Conservation (phyloP, 495 filamentous ascomycete genomes). For the Parachaetomium inaequale region DNA sequence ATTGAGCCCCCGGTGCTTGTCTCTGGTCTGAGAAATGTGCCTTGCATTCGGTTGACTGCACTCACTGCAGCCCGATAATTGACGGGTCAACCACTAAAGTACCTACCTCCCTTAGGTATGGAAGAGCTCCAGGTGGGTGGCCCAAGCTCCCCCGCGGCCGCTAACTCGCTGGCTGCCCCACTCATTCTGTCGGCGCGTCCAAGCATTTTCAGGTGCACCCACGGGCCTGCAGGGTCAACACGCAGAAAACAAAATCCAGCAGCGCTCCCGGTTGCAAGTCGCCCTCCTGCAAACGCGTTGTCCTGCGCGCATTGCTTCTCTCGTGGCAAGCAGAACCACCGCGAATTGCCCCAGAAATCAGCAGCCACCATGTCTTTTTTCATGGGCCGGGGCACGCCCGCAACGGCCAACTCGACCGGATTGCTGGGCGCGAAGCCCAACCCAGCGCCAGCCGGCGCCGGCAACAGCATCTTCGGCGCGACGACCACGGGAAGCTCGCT, state of each 20-base stretch:
- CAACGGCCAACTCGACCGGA: slow-evolving; percentile 14
- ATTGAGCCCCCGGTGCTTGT: too few relatives aligned
- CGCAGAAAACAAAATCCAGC: slow-evolving; percentile 5
- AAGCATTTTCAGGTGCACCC: slow-evolving; percentile 2
- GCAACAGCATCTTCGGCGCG: slow-evolving; percentile 15
- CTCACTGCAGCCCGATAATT: too few relatives aligned
- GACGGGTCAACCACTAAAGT: not conserved
- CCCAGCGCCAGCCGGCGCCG: not conserved
- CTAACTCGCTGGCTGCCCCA: slow-evolving; percentile 8
- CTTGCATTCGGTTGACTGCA: too few relatives aligned
- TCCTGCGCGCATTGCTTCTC: not conserved
- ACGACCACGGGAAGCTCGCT: slow-evolving; percentile 10
- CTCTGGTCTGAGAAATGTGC: too few relatives aligned
- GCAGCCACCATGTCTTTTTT: slow-evolving; percentile 15
- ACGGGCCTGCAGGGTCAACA: not conserved
- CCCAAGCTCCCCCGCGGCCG: slow-evolving; percentile 1
- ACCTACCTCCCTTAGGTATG: too few relatives aligned
- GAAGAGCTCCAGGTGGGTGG: slow-evolving; percentile 8
- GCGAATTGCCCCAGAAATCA: not conserved
- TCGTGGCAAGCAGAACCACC: not conserved
- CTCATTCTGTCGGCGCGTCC: not conserved
- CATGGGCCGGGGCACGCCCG: slow-evolving; percentile 21
- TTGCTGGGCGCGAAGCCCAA: slow-evolving; percentile 8
- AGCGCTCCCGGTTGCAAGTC: not conserved
- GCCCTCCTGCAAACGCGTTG: slow-evolving; percentile 3